Conservation (phyloP, 2,329 filamentous ascomycete genomes). For the Botryotinia convoluta region DNA sequence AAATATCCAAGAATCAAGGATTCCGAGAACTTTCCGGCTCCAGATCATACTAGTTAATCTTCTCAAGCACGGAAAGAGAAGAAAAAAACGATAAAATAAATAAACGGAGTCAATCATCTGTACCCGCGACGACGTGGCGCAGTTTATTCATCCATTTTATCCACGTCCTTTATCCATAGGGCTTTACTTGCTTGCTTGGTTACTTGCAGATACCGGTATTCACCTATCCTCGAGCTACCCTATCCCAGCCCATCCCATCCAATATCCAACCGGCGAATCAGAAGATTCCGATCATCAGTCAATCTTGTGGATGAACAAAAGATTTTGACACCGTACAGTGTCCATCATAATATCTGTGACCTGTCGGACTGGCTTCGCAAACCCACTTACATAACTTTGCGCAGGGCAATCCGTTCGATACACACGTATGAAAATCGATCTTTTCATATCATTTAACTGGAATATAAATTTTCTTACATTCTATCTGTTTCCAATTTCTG, state of each 20-base stretch:
- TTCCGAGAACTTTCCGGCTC: not conserved
- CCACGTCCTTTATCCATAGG: not conserved
- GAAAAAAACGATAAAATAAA: not conserved
- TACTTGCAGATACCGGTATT: not conserved
- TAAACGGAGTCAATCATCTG: not conserved
- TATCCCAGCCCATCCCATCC: not conserved
- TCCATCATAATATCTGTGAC: not conserved
- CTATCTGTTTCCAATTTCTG: not conserved
- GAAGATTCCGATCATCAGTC: not conserved
- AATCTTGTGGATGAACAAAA: not conserved
- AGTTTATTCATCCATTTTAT: not conserved
- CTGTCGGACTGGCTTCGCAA: not conserved
- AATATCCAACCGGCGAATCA: not conserved
- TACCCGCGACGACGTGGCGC: conserved; percentile 1
- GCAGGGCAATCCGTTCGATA: not conserved
- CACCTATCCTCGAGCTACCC: no score
- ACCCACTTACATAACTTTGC: not conserved
- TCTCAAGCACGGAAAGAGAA: not conserved
- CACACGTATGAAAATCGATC: not conserved
- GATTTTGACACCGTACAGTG: not conserved
- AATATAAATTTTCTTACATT: not conserved
- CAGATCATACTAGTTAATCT: not conserved
- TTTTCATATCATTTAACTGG: not conserved
- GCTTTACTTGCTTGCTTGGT: not conserved
- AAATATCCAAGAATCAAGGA: not conserved